Evolutionary conservation across 768 basidiomycete species (phyloP).

Genomic region (Tephrocybe sp.): DNA sequence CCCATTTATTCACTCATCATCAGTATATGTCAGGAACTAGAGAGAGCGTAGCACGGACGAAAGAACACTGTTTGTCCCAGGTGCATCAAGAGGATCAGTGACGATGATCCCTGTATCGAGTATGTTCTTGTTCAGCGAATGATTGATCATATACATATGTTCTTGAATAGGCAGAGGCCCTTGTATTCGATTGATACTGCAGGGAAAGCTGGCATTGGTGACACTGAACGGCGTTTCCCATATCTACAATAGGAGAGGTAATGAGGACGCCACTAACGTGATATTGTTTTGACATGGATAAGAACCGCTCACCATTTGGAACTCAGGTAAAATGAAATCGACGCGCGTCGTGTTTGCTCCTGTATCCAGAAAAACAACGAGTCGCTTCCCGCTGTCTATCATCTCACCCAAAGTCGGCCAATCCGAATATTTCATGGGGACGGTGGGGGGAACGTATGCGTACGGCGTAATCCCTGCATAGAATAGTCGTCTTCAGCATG

Average conservation of each 20-base stretch:
- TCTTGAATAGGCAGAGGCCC: constrained; percentile 47
- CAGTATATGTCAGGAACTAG: no score
- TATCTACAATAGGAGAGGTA: constrained; percentile 31
- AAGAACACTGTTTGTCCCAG: constrained; percentile 32
- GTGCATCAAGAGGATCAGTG: constrained; percentile 24
- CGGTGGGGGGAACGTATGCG: constrained; percentile 49
- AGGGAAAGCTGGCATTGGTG: constrained; percentile 50
- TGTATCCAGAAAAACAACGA: constrained; percentile 61
- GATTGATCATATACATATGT: constrained; percentile 61
- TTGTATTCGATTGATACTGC: constrained; percentile 46
- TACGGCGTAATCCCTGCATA: constrained; percentile 37
- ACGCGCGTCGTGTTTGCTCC: constrained; percentile 40
- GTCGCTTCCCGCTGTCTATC: constrained; percentile 55
- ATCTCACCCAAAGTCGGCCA: constrained; percentile 69
- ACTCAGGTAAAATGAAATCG: constrained; percentile 55
- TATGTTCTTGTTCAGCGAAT: constrained; percentile 48
- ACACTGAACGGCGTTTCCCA: constrained; percentile 58
- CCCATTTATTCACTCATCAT: constrained; percentile 14
- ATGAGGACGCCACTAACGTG: no score
- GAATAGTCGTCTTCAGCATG: neutral
- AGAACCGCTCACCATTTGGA: constrained; percentile 43
- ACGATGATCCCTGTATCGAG: constrained; percentile 31
- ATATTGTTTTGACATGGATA: no score
- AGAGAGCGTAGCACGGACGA: constrained; percentile 31
- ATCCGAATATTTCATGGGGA: constrained; percentile 39